Evolutionary conservation across 2,329 filamentous ascomycete species (phyloP), one percentile per base, ranked within the genome.

Genomic region (Scortechinia acanthostroma): DNA sequence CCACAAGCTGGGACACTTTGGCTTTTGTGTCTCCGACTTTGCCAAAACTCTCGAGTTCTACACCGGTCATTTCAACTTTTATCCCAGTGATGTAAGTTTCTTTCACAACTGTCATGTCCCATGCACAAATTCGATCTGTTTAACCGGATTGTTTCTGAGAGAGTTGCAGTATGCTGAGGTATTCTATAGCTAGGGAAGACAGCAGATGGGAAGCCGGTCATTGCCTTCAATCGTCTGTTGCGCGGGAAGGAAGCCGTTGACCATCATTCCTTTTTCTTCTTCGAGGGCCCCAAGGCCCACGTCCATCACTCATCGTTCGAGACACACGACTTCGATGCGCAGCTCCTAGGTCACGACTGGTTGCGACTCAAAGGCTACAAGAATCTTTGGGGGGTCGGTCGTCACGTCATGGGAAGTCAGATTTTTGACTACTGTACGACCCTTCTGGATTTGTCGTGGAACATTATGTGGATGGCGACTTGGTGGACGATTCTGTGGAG

Each of bases 221-320:
- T 68, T 2, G 63, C 66, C 2, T 80, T 82, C 53, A 54, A 70
- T 81, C 15, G 76, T 80, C 50, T n/a, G n/a, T n/a, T n/a, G n/a
- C 60, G 68, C 1, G 77, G 76, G 0, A 52, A 61, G 0, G 59
- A 62, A 1, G 69, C 64, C 47, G 64, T 67, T 0, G 77, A 81
- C 53, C 77, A 81, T 52, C 77, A 81, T 52, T 64, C 60, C 2
- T 69, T 80, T 46, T 77, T 79, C 60, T 62, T 77, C 48, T 55
- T 28, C 45, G 14, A 20, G 42, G 10, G 50, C 48, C 10, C 51
- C 51, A 10, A 21, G 59, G 51, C 50, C 0, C 77, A 82, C 55
- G 73, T 86, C 2, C 83, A 88, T 56, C 84, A 88, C 61, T 76
- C 74, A 16, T 77, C 72, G 2, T 88, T 83, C 51, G 84, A 88